phyloP scores from a whole-genome alignment of 257 asterid species.

The Echites panduratus region DNA sequence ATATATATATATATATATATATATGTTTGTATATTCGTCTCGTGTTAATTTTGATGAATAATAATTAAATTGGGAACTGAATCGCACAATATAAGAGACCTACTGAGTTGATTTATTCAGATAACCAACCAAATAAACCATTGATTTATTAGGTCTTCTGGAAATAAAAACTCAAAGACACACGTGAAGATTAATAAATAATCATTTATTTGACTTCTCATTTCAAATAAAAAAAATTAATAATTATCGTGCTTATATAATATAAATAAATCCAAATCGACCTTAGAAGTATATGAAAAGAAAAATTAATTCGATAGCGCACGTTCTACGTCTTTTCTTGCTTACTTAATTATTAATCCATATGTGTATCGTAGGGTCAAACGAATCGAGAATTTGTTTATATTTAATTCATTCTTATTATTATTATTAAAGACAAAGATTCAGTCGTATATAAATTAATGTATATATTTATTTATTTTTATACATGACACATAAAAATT shows the following conservation, averaged over 20 bases:
- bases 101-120: neutral
- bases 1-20: too few species aligned
- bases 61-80: neutral
- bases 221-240: too few species aligned
- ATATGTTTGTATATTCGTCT: neutral
- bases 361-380: neutral
- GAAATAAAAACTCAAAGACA: neutral
- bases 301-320: neutral
- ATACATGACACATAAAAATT: too few species aligned
- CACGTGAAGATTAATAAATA: neutral
- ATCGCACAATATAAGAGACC: neutral
- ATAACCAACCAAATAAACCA: neutral
- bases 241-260: neutral
- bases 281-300: neutral
- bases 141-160: too few species aligned
- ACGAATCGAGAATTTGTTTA: too few species aligned
- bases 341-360: neutral
- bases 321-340: neutral
- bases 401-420: too few species aligned
- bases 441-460: too few species aligned
- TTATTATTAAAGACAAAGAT: too few species aligned
- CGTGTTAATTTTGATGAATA: neutral
- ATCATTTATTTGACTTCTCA: neutral
- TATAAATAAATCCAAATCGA: neutral
- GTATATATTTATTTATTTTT: too few species aligned